Evolutionary conservation across 257 asterid species (phyloP), one percentile per base, ranked within the genome.

Genomic region (Jasminum sambac): DNA sequence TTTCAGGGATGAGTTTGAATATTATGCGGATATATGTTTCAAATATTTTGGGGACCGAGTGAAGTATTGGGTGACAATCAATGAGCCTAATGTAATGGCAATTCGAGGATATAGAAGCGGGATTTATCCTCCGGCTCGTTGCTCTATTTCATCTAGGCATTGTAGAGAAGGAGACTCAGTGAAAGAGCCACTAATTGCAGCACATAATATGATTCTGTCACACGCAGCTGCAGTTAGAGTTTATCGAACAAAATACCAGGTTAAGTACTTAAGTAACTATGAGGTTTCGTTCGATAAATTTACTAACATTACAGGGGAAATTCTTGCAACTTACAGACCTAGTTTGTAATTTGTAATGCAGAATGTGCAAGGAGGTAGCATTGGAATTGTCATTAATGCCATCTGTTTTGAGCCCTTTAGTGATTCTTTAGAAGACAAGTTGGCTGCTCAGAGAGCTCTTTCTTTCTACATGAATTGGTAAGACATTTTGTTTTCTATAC

Each of bases 11-110:
- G 95, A 90, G 66, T 88, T 88, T 39, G 73, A 73, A 68, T 74
- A 84, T 41, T 86, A 76, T 50, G 96, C 89, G 39, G 81, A 84
- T n/a, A 17, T 79, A 39, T 90, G 96, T 67, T 90, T 88, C 81
- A 76, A 77, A 69, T 66, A 73, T 38, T 86, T 90, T 52, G 95
- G 91, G 24, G 85, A 83, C 60, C 70, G 91, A 36, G 95, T 90
- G 67, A 90, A 86, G 68, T 77, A 81, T 24, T 90, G 96, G 96
- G 79, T 70, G 17, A 88, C 95, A 50, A 41, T 88, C 57, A 90
- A 86, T 42, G 96, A 90, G 76, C 95, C 96, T 3, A 85, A 86
- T 71, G 73, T 84, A 14, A 71, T 76, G 57, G 90, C 85, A n/a
- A 77, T 77, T 68, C 82, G 82, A 13, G 91, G 91, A 42, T 88